Conservation (phyloP, 2,329 filamentous ascomycete genomes). For the Calonectria honghensis region DNA sequence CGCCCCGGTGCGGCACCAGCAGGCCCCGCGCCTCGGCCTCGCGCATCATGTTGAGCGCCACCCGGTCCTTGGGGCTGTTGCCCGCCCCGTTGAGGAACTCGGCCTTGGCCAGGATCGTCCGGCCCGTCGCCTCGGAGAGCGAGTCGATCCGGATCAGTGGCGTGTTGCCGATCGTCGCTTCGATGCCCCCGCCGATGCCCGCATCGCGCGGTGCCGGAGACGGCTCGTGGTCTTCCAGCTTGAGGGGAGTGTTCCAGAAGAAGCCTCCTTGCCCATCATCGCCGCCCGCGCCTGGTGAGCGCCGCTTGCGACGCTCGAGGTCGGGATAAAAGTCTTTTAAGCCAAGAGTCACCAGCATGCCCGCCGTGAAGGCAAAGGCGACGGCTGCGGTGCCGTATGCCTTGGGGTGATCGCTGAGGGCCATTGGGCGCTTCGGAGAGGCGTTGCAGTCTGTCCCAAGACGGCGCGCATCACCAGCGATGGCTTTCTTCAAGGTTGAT, state of each 20-base stretch:
- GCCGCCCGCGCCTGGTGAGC: conserved; percentile 45
- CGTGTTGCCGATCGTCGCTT: conserved; percentile 94
- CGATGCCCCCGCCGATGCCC: conserved; percentile 83
- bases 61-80: conserved; percentile 94
- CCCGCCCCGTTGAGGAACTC: conserved; percentile 98
- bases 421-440: conserved; percentile 64
- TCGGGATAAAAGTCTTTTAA: conserved; percentile 89
- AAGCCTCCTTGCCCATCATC: conserved; percentile 64
- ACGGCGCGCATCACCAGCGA: conserved; percentile 16
- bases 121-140: conserved; percentile 89
- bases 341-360: conserved; percentile 83
- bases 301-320: conserved; percentile 74
- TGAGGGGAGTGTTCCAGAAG: conserved; percentile 68
- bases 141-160: conserved; percentile 91
- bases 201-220: conserved; percentile 49
- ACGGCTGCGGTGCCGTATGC: conserved; percentile 80
- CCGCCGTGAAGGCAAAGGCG: conserved; percentile 83
- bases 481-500: conserved; percentile 3
- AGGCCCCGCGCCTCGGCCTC: conserved; percentile 86
- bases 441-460: conserved; percentile 18
- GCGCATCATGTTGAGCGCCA: conserved; percentile 92
- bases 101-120: conserved; percentile 93
- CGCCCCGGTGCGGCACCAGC: conserved; percentile 85
- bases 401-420: conserved; percentile 76
- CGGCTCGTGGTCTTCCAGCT: conserved; percentile 74